Evolutionary conservation across 495 filamentous ascomycete genomes (phyloP), one percentile per base, ranked within the genome.

Genomic region (Staphylotrichum tortipilum): DNA sequence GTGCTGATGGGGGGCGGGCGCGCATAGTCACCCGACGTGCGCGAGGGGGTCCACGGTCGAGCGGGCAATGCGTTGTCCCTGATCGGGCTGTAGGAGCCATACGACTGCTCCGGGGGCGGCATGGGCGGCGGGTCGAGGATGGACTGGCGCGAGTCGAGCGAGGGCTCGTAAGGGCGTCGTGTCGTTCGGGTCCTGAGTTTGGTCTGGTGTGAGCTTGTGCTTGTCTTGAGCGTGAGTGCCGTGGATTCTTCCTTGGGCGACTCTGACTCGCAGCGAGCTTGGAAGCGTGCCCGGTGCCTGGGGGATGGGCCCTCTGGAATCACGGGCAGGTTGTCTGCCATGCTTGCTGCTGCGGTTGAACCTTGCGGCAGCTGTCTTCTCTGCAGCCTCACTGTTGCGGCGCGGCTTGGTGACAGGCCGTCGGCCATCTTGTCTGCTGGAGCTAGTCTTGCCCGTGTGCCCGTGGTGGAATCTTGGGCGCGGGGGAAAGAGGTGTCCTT

Each of bases 11-110:
- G 80, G 9, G 86, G 85, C 3, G 85, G 87, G 33, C 84, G 74
- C 3, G 69, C 63, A 58, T 79, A 89, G 38, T 89, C 84, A 4
- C 78, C 70, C 17, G 67, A 63, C 31, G 59, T 66, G 44, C 62
- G 71, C 3, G 82, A 81, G 0, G 89, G 85, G 8, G 84, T 84
- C 82, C 85, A 91, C 11, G 89, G 78, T 37, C 87, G 66, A 0
- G 73, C 76, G 0, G 86, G 86, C 35, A 52, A 64, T 22, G 47
- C 65, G 58, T 51, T 56, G 35, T 60, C 62, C 40, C 33, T 56
- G 47, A 33, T 57, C 26, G 59, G 56, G 44, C 57, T 59, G 59
- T 59, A 75, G 5, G 67, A 56, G n/a, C 64, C 56, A 44, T 75
- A 79, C 9, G 69, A 61, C 10, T 62, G 53, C 8, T 77, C 72